Evolutionary conservation across 306 rosid genomes (phyloP), one percentile per base, ranked within the genome.

Genomic region (Trifolium pratense): DNA sequence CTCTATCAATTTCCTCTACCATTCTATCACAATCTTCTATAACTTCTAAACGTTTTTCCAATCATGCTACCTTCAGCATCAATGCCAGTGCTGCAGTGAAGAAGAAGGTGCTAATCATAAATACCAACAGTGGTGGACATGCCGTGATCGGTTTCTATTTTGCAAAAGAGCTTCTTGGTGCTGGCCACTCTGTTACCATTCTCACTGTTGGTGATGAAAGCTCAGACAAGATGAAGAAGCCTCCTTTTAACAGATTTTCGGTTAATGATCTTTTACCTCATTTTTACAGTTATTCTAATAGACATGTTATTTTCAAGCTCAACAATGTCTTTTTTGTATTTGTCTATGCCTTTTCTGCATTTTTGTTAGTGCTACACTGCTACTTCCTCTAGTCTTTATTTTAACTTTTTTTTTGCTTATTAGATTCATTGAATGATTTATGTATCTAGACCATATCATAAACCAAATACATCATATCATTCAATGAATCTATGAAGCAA

Each of bases 221-320:
- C 73, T 93, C 98, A 0, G 97, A 88, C 74, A 89, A 91, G 86
- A 93, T 91, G 97, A 89, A 88, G 85, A 91, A 93, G 76, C 93
- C 96, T 71, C 98, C 97, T 40, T 94, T 89, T 42, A 87, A 48
- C 86, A 86, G 97, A 91, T 89, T 94, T 76, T 87, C 96, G 68
- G 98, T 87, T 40, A 83, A 51, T 64, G 16, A 61, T 46, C 48
- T 71, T n/a, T 13, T 11, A 9, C 74, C 60, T 7, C 37, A 68
- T 68, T 70, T 37, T 16, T 3, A 15, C 2, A 23, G 14, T 79
- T 2, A 23, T 26, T 42, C 32, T 63, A 2, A 63, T 36, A 37
- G 20, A 51, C 5, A n/a, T 46, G 9, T 69, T 63, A 16, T 56
- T 46, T 70, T 23, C 58, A 55, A 39, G 52, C 18, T 0, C 39